Evolutionary conservation across 2,329 filamentous ascomycete genomes (phyloP).

Genomic region (Aureobasidium namibiae): DNA sequence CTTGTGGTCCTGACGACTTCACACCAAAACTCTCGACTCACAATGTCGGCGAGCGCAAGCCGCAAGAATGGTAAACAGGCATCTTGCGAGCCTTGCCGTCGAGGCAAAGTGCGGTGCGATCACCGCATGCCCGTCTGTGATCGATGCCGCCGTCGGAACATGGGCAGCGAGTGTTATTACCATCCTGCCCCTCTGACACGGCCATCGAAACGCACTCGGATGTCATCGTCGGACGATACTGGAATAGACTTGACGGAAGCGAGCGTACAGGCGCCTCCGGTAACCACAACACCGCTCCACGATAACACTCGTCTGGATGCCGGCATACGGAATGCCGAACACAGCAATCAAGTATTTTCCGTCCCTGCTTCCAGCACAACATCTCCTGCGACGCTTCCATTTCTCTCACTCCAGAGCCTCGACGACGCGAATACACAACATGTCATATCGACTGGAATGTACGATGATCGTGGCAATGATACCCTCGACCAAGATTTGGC

Average conservation of each 20-base stretch:
- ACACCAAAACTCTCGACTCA: neutral
- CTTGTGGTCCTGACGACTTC: too few species aligned
- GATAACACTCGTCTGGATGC: neutral
- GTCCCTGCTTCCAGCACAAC: neutral
- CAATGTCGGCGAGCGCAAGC: slow-evolving; percentile 1
- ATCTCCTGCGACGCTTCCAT: neutral
- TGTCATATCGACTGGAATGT: neutral
- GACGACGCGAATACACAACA: neutral
- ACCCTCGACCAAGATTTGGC: neutral
- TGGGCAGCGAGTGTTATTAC: slow-evolving; percentile 15
- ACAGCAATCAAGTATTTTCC: neutral
- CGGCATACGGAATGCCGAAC: neutral
- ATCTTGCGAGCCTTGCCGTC: slow-evolving; percentile 18
- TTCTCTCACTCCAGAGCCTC: neutral
- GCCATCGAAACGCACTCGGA: neutral
- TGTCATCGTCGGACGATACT: neutral
- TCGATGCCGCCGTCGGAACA: slow-evolving; percentile 14
- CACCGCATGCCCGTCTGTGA: slow-evolving; percentile 15
- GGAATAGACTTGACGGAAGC: neutral
- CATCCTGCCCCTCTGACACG: slow-evolving; percentile 17
- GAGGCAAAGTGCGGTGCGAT: slow-evolving; percentile 17
- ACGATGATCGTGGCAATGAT: neutral
- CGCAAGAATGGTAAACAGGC: slow-evolving; percentile 18
- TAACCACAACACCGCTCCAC: neutral
- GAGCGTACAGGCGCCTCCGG: neutral